These are phyloP conservation scores for Melanomma pulvis-pyrius DNA, from an alignment of 495 filamentous ascomycete species.

Conservation along the genomic window DNA sequence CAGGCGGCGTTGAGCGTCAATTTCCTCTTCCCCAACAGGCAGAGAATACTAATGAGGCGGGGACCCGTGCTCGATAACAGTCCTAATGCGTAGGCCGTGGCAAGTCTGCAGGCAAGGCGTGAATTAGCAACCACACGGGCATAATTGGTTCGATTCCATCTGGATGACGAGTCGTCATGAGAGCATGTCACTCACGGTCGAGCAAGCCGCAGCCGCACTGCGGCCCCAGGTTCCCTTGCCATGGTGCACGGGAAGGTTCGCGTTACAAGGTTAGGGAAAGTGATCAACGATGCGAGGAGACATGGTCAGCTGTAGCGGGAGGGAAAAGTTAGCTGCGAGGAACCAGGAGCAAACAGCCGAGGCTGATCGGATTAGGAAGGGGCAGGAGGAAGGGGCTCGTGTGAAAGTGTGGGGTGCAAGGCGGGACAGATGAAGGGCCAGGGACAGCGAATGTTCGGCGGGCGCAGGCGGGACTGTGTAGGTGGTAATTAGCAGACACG, in stretches of 20 bases:
- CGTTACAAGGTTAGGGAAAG: background rate
- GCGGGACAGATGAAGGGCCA: slow-evolving; percentile 7
- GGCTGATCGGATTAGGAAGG: background rate
- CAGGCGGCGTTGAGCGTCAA: slow-evolving; percentile 47
- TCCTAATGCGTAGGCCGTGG: slow-evolving; percentile 74
- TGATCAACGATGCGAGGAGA: background rate
- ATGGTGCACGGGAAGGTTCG: background rate
- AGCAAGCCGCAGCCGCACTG: background rate
- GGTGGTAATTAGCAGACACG: slow-evolving; percentile 11
- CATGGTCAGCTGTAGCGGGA: background rate
- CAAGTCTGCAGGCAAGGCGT: slow-evolving; percentile 53
- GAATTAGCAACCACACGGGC: slow-evolving; percentile 4
- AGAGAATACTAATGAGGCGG: slow-evolving; percentile 60
- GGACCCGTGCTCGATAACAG: slow-evolving; percentile 73
- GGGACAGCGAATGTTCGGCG: background rate
- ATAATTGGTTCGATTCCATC: no score
- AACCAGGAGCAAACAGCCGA: background rate
- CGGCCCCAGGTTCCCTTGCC: background rate
- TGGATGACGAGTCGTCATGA: no score
- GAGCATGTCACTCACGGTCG: slow-evolving; percentile 29
- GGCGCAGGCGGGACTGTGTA: background rate
- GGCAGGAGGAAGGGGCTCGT: background rate
- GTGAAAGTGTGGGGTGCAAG: no score
- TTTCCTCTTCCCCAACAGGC: slow-evolving; percentile 48
- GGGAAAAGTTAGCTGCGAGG: no score